A percentile compares a stretch with the other conserved stretches of the same genome.
Conservation (phyloP, 257 asterid species). For the Solanum paucissectum region DNA sequence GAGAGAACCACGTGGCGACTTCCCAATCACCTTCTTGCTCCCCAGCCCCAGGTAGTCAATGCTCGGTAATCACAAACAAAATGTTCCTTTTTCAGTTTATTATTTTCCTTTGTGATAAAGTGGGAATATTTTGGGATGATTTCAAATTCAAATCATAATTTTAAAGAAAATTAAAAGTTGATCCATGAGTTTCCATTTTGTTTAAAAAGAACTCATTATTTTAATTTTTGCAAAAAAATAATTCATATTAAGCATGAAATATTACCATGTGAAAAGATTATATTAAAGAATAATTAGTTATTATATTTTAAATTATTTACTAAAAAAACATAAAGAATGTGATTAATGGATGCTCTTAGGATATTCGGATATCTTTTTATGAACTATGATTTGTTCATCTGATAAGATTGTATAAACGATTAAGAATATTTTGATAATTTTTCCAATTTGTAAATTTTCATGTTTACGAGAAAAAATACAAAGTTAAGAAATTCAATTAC, state of each 20-base stretch:
- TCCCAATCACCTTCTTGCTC: not conserved
- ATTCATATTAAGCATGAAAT: too few relatives aligned
- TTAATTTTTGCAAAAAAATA: too few relatives aligned
- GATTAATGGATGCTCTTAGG: fast-evolving
- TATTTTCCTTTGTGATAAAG: not conserved
- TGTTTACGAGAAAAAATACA: too few relatives aligned
- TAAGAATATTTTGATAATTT: not conserved
- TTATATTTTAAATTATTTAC: too few relatives aligned
- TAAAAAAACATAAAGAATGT: too few relatives aligned
- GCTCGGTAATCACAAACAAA: not conserved
- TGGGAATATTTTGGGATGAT: not conserved
- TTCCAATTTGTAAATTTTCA: not conserved
- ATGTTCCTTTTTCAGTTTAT: not conserved
- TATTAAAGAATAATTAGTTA: too few relatives aligned
- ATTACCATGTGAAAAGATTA: too few relatives aligned
- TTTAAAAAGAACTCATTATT: too few relatives aligned
- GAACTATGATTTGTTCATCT: too few relatives aligned
- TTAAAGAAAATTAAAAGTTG: not conserved
- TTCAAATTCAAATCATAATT: not conserved
- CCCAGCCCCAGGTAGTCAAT: not conserved
- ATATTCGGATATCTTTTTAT: too few relatives aligned
- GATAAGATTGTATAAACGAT: not conserved
- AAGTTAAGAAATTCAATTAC: too few relatives aligned
- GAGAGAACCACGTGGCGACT: not conserved
- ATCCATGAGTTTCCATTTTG: too few relatives aligned